Evolutionary conservation across 2,329 filamentous ascomycete genomes (phyloP), one percentile per base, ranked within the genome.

Genomic region (Monosporascus sp.): DNA sequence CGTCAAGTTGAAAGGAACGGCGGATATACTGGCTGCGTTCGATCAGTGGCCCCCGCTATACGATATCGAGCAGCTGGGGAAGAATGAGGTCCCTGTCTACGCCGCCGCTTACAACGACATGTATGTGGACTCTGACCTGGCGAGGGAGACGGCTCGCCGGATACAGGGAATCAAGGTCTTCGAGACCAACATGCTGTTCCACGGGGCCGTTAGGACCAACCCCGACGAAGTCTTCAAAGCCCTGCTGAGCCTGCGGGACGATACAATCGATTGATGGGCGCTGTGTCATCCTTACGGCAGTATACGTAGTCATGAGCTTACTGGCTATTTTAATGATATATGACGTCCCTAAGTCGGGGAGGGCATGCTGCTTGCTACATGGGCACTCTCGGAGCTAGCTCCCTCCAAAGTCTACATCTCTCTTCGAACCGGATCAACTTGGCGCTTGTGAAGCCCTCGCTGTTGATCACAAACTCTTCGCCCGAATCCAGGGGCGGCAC

Each of bases 61-160:
- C 67, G 83, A 96, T 64, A 75, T 83, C 57, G 80, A 82, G 50
- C 86, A 89, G 69, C 76, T 97, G 48, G 79, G 78, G 18, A 81
- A 78, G 62, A 97, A 97, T 63, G 77, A 85, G 54, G 89, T 97
- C 0, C 92, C 93, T 0, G 84, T 96, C 0, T 97, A 94, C 65
- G 88, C 91, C 1, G 90, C 89, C 1, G 87, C 84, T 2, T 97
- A 88, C 62, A 87, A 96, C 57, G 91, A 96, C 67, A 94, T 97
- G 89, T 97, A 95, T 64, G 92, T 97, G 31, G 88, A 95, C 65
- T 88, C 82, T 60, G 82, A 83, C 7, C 74, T 91, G 51, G 87
- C 89, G 8, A 79, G 82, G 62, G 83, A 88, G 61, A 95, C 90
- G 17, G 90, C 89, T 9, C 74, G 74, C 41, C 81, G 85, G 64